A percentile compares a stretch with the other conserved stretches of the same genome.
phyloP scores from a whole-genome alignment of 108 stramenopile species.

The Nitzschia putrida region DNA sequence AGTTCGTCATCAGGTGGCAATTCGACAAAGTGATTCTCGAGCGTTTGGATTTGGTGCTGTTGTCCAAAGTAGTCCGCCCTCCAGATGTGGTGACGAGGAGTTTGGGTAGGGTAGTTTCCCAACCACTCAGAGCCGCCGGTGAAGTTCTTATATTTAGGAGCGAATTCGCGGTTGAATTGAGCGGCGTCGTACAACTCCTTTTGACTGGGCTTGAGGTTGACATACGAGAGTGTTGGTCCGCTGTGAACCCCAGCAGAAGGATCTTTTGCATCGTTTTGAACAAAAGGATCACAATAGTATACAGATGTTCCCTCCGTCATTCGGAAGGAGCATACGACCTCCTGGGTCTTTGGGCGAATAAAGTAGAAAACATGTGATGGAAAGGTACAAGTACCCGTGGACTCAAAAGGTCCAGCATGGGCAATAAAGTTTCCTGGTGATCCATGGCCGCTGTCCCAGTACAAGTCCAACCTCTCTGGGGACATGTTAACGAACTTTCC shows the following conservation, averaged over 20 bases:
- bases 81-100: constrained; percentile 46
- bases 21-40: constrained; percentile 61
- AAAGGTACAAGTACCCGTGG: constrained; percentile 50
- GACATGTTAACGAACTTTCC: constrained; percentile 60
- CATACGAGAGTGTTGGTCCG: constrained; percentile 4
- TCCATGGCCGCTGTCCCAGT: constrained; percentile 10
- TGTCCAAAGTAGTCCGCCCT: constrained; percentile 59
- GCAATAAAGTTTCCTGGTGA: constrained; percentile 22
- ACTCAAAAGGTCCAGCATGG: constrained; percentile 30
- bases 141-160: constrained; percentile 41
- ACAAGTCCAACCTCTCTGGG: constrained; percentile 39
- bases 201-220: background rate
- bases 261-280: constrained; percentile 10
- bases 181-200: constrained; percentile 34
- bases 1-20: constrained; percentile 42
- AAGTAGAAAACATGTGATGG: constrained; percentile 39
- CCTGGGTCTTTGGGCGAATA: constrained; percentile 10
- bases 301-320: constrained; percentile 26
- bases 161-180: constrained; percentile 45
- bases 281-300: constrained; percentile 51
- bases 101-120: constrained; percentile 36
- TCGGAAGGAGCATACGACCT: constrained; percentile 34
- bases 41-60: constrained; percentile 42
- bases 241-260: constrained; percentile 32
- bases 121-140: constrained; percentile 55